Base-by-base conservation (phyloP, 495 filamentous ascomycete genomes). In the Hypoxylon rickii region DNA sequence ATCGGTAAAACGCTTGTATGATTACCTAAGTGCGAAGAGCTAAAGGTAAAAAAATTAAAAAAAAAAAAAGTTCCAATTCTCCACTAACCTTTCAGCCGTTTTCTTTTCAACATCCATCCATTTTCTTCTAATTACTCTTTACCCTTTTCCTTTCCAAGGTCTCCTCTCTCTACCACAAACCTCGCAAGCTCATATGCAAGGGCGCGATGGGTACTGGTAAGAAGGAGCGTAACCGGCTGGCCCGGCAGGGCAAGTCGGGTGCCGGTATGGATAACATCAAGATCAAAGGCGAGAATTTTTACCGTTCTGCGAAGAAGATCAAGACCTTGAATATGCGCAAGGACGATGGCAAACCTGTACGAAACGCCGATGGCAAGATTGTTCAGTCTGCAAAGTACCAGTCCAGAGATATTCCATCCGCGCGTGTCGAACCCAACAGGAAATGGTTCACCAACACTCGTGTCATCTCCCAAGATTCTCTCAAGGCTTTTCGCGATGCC, bases 281-380 rank as follows among this genome's bases (percentile, higher is more conserved):
- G 68, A 78, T 83, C 55, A 98, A 98, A 73, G 94, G 95, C 70
- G 95, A 97, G 80, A 96, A 96, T 72, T 96, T 96, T 74, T 96
- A 95, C 72, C 81, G 89, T 76, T 86, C 55, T 74, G 91, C 90
- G 49, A 97, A 97, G 76, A 89, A 91, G 76, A 77, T 90, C 48
- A 92, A 89, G 76, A 82, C 77, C 38, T 69, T 97, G 70, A 94
- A 93, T 65, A 91, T 92, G 76, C 84, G 86, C 72, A 97, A 92
- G 72, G 88, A 89, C 63, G 90, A 67, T 16, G 58, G 34, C 16
- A 88, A 86, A 58, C 79, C 90, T 2, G 80, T 81, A 50, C 83
- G 87, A 43, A 91, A 96, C 66, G 86, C 86, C 34, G 68, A 75
- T 11, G 94, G 93, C 38, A 76, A 78, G 61, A 69, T 97, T 69